Conservation (phyloP, 495 filamentous ascomycete genomes). For the Poronia punctata region DNA sequence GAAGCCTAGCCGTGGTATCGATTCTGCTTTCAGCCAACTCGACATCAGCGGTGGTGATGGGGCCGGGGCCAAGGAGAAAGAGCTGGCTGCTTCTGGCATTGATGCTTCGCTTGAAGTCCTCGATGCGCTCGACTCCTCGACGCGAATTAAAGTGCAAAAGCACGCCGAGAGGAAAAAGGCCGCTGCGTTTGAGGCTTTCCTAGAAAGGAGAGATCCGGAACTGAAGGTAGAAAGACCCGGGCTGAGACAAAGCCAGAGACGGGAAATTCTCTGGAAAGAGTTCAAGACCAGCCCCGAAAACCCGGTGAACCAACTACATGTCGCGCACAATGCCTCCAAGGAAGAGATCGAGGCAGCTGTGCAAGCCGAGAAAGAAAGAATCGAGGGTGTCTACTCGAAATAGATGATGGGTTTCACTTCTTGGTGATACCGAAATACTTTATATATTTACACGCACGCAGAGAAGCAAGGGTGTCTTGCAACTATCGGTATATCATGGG, state of each 20-base stretch:
- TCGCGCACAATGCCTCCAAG: conserved; percentile 68
- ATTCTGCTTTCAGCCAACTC: conserved; percentile 54
- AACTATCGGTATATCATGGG: too few relatives aligned
- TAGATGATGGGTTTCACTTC: too few relatives aligned
- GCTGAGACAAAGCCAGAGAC: conserved; percentile 70
- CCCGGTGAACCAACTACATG: conserved; percentile 64
- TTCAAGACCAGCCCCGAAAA: conserved; percentile 91
- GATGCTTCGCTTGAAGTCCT: conserved; percentile 55
- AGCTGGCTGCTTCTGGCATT: not conserved
- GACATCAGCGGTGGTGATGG: conserved; percentile 40
- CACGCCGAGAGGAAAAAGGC: conserved; percentile 82
- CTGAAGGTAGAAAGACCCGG: conserved; percentile 75
- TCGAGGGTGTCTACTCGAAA: too few relatives aligned
- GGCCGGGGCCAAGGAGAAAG: conserved; percentile 14
- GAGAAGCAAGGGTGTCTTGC: too few relatives aligned
- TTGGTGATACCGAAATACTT: not conserved
- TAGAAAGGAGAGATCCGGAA: conserved; percentile 77
- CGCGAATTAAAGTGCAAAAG: conserved; percentile 62
- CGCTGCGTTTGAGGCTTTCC: conserved; percentile 81
- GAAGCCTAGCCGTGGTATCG: conserved; percentile 59
- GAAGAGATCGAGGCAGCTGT: conserved; percentile 66
- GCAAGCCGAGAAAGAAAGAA: conserved; percentile 63
- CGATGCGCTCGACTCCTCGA: conserved; percentile 48
- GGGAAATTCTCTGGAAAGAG: conserved; percentile 74
- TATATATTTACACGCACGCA: too few relatives aligned